These are phyloP conservation scores for Tetrahymena thermophila DNA, from an alignment of 73 alveolate species.

Conservation along the genomic window DNA sequence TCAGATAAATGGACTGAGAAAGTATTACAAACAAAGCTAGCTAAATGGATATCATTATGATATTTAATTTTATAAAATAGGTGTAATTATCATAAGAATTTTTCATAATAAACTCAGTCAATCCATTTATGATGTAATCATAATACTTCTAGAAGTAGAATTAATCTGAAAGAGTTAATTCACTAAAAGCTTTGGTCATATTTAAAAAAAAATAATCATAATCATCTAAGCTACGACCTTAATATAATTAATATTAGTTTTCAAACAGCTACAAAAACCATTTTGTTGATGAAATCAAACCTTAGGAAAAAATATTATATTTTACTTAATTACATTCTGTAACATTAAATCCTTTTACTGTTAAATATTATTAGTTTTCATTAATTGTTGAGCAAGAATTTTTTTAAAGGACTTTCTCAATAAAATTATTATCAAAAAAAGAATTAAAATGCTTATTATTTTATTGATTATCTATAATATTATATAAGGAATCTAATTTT, in stretches of 20 bases:
- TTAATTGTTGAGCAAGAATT: neutral
- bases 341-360: neutral
- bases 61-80: no score
- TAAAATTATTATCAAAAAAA: no score
- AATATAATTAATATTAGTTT: neutral
- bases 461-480: neutral
- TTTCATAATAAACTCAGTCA: neutral
- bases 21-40: neutral
- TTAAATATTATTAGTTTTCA: neutral
- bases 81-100: neutral
- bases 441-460: neutral
- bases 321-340: neutral
- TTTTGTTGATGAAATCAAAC: neutral
- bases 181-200: neutral
- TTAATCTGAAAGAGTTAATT: neutral
- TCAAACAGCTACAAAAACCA: neutral
- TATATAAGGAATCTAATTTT: neutral
- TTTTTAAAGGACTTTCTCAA: neutral
- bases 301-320: neutral
- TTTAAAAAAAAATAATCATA: no score
- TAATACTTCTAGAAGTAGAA: no score
- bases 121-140: neutral
- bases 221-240: neutral
- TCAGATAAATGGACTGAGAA: neutral
- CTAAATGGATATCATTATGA: no score